Base-by-base conservation (phyloP, 306 rosid genomes). In the Delonix regia region DNA sequence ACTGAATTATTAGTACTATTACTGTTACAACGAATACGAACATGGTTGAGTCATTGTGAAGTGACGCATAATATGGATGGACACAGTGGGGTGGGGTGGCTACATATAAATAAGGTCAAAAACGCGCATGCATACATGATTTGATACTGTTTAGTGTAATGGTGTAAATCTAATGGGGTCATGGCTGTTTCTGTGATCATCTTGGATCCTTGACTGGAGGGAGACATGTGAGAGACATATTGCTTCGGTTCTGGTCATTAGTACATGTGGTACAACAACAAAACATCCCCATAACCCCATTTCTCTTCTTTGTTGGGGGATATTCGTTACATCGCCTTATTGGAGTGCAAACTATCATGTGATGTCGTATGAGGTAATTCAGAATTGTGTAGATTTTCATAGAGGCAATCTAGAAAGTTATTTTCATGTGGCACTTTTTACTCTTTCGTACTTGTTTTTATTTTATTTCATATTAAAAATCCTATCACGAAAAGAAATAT, bases 151-250 rank as follows among this genome's bases (percentile, higher is more conserved):
- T 72, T 51, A 55, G 73, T 19, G 76, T 24, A 71, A 80, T 72
- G 82, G 85, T 56, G 48, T 77, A 65, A 77, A 84, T 77, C 83
- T 30, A 64, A 71, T 77, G 69, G 87, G 87, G 74, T 71, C 82
- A 11, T 71, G 25, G 3, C 39, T 71, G 82, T 76, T 77, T 65
- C 74, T n/a, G 4, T 25, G 7, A 65, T 71, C 63, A 73, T 66
- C 33, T 61, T 76, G 19, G 48, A 55, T 66, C 82, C 80, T 80
- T 80, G 9, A 57, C 78, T 80, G 22, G 69, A 77, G 82, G 80
- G 57, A 76, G 9, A 27, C 71, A 62, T 52, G 19, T 66, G 38
- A 68, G 55, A 42, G 73, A 44, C 73, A 41, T 24, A 39, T 22
- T 42, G 19, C 56, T 42, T 42, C 14, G 41, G 33, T 41, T 66